phyloP scores from a whole-genome alignment of 805 yeast genomes.

The Wickerhamomyces bisporus region DNA sequence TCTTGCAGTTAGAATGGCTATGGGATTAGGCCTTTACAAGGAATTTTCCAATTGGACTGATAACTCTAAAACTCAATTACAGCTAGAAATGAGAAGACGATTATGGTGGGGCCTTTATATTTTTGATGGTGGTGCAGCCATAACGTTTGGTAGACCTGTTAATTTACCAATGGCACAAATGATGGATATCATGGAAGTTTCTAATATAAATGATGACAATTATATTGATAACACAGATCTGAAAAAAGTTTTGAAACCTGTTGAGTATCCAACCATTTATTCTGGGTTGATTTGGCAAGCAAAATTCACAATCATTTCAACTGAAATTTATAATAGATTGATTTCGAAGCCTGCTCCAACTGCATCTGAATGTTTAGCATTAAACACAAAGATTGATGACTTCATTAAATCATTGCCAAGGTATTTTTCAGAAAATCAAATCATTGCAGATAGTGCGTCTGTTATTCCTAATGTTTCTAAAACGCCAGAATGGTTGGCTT shows the following conservation, averaged over 20 bases:
- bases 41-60: conserved; percentile 40
- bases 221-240: conserved; percentile 16
- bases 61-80: conserved; percentile 33
- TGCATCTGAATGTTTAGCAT: conserved; percentile 43
- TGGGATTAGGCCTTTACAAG: conserved; percentile 56
- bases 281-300: conserved; percentile 55
- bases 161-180: conserved; percentile 42
- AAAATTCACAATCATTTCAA: conserved; percentile 41
- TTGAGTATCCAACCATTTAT: conserved; percentile 45
- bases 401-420: conserved; percentile 40
- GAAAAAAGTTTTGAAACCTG: conserved; percentile 16
- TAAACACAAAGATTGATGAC: conserved; percentile 37
- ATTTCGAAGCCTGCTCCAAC: conserved; percentile 44
- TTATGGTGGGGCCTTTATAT: conserved; percentile 66
- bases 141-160: conserved; percentile 62
- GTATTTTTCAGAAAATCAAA: conserved; percentile 40
- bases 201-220: conserved; percentile 42
- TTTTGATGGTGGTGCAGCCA: conserved; percentile 59
- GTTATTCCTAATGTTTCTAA: conserved; percentile 17
- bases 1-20: conserved; percentile 59
- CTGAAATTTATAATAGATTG: conserved; percentile 42
- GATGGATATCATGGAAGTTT: conserved; percentile 45
- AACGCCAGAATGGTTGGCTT: conserved; percentile 47
- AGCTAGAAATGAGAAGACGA: conserved; percentile 52
- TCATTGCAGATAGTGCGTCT: conserved; percentile 23